A percentile compares a stretch with the other conserved stretches of the same genome.
Conservation (phyloP, 2,329 filamentous ascomycete genomes). For the Pseudopyrenochaeta lycopersici region DNA sequence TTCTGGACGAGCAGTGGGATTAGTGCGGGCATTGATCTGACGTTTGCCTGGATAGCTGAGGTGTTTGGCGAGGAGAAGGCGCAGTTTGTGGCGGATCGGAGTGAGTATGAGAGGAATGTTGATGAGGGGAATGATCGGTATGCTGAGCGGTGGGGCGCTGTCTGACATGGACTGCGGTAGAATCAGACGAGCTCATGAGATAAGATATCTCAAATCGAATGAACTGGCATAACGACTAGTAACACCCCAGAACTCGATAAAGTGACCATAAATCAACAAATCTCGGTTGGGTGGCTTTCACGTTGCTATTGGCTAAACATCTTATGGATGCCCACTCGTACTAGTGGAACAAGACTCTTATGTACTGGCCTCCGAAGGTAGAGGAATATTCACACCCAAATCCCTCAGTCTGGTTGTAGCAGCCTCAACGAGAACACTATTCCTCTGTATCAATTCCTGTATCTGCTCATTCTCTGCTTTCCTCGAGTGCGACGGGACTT, state of each 20-base stretch:
- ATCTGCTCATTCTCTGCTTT: constrained; percentile 47
- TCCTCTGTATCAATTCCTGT: constrained; percentile 42
- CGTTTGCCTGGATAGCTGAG: constrained; percentile 64
- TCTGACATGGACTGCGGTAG: constrained; percentile 4
- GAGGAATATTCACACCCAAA: constrained; percentile 37
- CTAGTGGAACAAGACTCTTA: no score
- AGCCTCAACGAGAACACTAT: constrained; percentile 44
- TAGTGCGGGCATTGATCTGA: constrained; percentile 69
- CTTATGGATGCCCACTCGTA: no score
- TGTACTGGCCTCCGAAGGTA: neutral
- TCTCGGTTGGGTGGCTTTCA: no score
- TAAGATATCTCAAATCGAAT: no score
- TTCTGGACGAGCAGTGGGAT: constrained; percentile 73
- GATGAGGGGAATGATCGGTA: constrained; percentile 66
- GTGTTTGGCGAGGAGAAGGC: constrained; percentile 65
- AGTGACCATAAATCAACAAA: no score
- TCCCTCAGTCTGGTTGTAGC: constrained; percentile 39
- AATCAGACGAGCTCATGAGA: no score
- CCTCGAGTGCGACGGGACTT: constrained; percentile 44
- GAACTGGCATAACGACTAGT: no score
- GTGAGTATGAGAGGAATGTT: constrained; percentile 67
- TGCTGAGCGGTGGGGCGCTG: constrained; percentile 51
- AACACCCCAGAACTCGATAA: no score
- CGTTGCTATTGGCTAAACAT: no score
- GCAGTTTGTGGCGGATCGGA: constrained; percentile 56